Conservation (phyloP, 1,284 basidiomycete genomes). For the Marasmius fiardii region DNA sequence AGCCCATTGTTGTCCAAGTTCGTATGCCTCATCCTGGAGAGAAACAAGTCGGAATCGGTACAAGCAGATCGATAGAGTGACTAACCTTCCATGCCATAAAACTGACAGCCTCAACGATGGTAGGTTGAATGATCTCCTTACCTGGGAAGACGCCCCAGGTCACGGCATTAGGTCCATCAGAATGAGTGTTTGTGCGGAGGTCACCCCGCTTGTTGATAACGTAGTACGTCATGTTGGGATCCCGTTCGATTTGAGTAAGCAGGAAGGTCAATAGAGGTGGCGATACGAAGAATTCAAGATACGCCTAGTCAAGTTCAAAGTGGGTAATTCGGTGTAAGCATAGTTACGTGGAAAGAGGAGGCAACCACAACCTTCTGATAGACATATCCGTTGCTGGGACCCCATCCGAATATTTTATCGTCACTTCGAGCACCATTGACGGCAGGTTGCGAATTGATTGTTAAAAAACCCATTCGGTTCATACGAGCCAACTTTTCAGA, state of each 20-base stretch:
- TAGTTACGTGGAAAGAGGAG: slow-evolving; percentile 5
- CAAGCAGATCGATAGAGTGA: background rate
- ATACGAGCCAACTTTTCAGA: slow-evolving; percentile 76
- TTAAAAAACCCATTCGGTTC: slow-evolving; percentile 90
- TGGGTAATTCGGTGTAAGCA: slow-evolving; percentile 3
- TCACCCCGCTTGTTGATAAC: slow-evolving; percentile 93
- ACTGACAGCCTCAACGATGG: slow-evolving; percentile 95
- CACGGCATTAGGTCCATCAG: slow-evolving; percentile 95
- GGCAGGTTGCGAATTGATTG: slow-evolving; percentile 98
- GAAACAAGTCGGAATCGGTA: background rate
- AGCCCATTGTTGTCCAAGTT: slow-evolving; percentile 94
- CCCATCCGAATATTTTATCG: slow-evolving; percentile 91
- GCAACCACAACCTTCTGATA: slow-evolving; percentile 89
- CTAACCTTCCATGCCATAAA: slow-evolving; percentile 96
- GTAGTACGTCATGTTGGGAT: slow-evolving; percentile 93
- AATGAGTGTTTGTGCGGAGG: slow-evolving; percentile 88
- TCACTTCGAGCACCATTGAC: slow-evolving; percentile 90
- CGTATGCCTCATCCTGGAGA: slow-evolving; percentile 90
- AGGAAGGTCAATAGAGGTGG: slow-evolving; percentile 74
- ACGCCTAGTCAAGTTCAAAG: slow-evolving; percentile 60
- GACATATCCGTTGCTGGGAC: slow-evolving; percentile 91
- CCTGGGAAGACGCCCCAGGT: slow-evolving; percentile 99
- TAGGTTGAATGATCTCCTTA: slow-evolving; percentile 97
- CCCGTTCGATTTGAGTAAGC: slow-evolving; percentile 83
- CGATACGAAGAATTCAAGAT: slow-evolving; percentile 94